Conservation (phyloP, 2,329 filamentous ascomycete species). For the Epichloe gansuensis region DNA sequence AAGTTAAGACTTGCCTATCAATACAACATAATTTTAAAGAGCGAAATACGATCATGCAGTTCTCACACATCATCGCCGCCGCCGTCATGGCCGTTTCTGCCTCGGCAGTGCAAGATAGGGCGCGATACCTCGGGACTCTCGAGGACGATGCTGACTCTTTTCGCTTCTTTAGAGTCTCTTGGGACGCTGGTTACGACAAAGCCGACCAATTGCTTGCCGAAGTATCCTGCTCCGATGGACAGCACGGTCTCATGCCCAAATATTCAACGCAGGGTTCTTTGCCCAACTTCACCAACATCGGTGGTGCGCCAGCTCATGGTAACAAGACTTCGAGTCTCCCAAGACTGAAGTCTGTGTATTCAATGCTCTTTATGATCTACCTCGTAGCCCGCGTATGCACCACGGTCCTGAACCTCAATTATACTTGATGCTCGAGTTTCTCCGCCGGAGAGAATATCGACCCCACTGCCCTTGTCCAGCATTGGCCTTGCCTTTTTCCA, state of each 20-base stretch:
- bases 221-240: conserved; percentile 56
- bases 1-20: too few species aligned
- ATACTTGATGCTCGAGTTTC: neutral
- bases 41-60: conserved; percentile 27
- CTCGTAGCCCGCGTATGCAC: too few species aligned
- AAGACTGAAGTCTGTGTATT: too few species aligned
- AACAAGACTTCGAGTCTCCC: too few species aligned
- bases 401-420: neutral
- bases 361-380: too few species aligned
- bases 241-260: conserved; percentile 52
- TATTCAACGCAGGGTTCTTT: conserved; percentile 45
- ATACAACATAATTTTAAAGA: too few species aligned
- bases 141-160: neutral
- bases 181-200: conserved; percentile 61
- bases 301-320: conserved; percentile 21
- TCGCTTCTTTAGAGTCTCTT: conserved; percentile 41
- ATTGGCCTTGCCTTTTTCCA: too few species aligned
- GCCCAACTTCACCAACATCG: conserved; percentile 41
- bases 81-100: conserved; percentile 24
- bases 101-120: conserved; percentile 9
- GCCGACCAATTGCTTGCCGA: conserved; percentile 37
- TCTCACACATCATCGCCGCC: conserved; percentile 26
- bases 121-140: neutral
- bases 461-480: neutral
- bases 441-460: neutral